phyloP scores from a whole-genome alignment of 352 stramenopile genomes.

The Pythium monospermum region DNA sequence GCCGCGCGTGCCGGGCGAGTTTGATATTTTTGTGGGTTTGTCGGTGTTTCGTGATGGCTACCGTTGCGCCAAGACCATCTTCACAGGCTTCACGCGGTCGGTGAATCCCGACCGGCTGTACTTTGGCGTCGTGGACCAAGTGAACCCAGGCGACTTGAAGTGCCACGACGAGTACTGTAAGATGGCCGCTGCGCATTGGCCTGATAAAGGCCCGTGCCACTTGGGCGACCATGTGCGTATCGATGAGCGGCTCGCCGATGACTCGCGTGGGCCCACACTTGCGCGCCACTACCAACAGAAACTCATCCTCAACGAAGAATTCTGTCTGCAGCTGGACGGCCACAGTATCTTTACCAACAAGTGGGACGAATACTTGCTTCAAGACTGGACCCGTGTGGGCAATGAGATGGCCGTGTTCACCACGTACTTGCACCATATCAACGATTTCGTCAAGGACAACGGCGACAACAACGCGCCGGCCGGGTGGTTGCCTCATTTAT shows the following conservation, averaged over 20 bases:
- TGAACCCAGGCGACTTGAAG: constrained; percentile 59
- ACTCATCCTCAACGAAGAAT: constrained; percentile 68
- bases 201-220: constrained; percentile 50
- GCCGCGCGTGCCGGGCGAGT: constrained; percentile 40
- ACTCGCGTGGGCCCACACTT: constrained; percentile 73
- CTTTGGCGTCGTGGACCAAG: constrained; percentile 82
- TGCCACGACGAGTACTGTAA: constrained; percentile 79
- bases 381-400: constrained; percentile 63
- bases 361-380: constrained; percentile 71
- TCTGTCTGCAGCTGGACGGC: constrained; percentile 80
- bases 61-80: constrained; percentile 76
- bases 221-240: constrained; percentile 73
- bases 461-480: constrained; percentile 58
- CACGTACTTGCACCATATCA: constrained; percentile 78
- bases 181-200: constrained; percentile 63
- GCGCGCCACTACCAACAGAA: constrained; percentile 81
- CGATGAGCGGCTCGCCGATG: constrained; percentile 55
- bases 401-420: constrained; percentile 85
- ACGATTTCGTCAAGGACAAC: constrained; percentile 77
- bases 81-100: constrained; percentile 69
- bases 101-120: constrained; percentile 64
- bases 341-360: constrained; percentile 85
- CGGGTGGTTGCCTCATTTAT: constrained; percentile 63
- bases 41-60: constrained; percentile 81
- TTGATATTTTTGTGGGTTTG: constrained; percentile 68